A percentile compares a stretch with the other conserved stretches of the same genome.
Evolutionary conservation across 2,329 filamentous ascomycete species (phyloP).

Genomic region (Escovopsis sp.): DNA sequence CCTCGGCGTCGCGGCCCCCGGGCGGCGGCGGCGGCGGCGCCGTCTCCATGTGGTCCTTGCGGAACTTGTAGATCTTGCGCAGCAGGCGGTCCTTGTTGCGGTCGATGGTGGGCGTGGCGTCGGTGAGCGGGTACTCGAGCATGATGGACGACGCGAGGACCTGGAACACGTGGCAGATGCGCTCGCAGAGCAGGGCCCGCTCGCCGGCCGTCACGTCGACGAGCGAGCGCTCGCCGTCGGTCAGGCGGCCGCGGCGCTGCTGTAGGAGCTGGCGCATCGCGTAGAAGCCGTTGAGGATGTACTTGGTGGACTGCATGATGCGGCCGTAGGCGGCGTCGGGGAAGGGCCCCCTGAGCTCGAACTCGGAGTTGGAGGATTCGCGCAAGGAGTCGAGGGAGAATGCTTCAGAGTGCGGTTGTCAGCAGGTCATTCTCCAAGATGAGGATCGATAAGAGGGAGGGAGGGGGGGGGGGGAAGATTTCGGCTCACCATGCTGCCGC

Average conservation of each 20-base stretch:
- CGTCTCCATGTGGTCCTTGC: conserved; percentile 45
- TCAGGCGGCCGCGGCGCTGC: conserved; percentile 56
- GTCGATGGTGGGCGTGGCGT: conserved; percentile 72
- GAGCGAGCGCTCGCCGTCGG: conserved; percentile 66
- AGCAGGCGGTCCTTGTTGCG: conserved; percentile 69
- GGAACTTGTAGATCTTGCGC: conserved; percentile 76
- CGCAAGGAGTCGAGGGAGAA: conserved; percentile 61
- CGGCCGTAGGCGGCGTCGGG: conserved; percentile 56
- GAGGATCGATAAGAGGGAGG: background rate
- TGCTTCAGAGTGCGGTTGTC: conserved; percentile 17
- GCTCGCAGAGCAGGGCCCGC: conserved; percentile 64
- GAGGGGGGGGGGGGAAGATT: conserved; percentile 1
- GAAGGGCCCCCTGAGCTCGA: conserved; percentile 79
- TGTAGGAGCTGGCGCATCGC: conserved; percentile 88
- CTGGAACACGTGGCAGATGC: conserved; percentile 76
- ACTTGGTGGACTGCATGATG: conserved; percentile 65
- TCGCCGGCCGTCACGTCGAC: conserved; percentile 68
- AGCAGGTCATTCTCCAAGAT: background rate
- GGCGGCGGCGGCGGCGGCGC: conserved; percentile 4
- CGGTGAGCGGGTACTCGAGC: conserved; percentile 83
- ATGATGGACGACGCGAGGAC: conserved; percentile 89
- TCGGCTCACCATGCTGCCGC: conserved; percentile 50
- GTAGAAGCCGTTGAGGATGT: conserved; percentile 85
- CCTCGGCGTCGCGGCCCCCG: conserved; percentile 3
- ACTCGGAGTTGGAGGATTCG: conserved; percentile 63